Percentiles rank a stretch among this genome's conserved stretches.
Conservation (phyloP, 257 asterid species). For the Solanum acaule region DNA sequence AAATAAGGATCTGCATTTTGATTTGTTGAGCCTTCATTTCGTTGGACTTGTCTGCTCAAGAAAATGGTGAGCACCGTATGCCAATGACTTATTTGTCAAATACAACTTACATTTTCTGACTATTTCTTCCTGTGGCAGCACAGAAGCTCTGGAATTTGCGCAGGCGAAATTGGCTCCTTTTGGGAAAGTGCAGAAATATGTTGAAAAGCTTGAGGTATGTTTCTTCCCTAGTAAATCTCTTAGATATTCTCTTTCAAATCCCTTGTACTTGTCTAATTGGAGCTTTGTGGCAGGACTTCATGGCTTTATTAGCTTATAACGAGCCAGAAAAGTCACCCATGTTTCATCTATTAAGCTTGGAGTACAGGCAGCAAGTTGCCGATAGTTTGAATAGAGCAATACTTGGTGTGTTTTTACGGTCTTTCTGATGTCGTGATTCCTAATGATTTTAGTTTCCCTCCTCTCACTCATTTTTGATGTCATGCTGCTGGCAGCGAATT, state of each 20-base stretch:
- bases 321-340: conserved; percentile 91
- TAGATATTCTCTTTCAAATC: neutral
- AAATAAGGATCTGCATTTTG: conserved; percentile 73
- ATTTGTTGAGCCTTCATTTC: conserved; percentile 81
- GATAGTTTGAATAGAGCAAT: conserved; percentile 79
- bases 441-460: neutral
- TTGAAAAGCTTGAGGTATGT: conserved; percentile 70
- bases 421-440: neutral
- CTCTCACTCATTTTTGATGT: neutral
- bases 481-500: conserved; percentile 43
- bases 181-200: conserved; percentile 66
- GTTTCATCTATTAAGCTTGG: conserved; percentile 75
- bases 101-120: neutral
- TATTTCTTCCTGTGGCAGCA: conserved; percentile 45
- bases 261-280: neutral
- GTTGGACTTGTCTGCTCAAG: conserved; percentile 65
- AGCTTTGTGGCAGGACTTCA: conserved; percentile 50
- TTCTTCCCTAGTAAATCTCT: neutral
- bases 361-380: conserved; percentile 72
- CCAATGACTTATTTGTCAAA: neutral
- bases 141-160: conserved; percentile 86
- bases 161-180: conserved; percentile 66
- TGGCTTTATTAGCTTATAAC: conserved; percentile 84
- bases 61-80: conserved; percentile 45
- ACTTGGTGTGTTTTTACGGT: conserved; percentile 39